Conservation (phyloP, 371 early-diverging fungal genomes). For the Zopfochytrium polystomum region DNA sequence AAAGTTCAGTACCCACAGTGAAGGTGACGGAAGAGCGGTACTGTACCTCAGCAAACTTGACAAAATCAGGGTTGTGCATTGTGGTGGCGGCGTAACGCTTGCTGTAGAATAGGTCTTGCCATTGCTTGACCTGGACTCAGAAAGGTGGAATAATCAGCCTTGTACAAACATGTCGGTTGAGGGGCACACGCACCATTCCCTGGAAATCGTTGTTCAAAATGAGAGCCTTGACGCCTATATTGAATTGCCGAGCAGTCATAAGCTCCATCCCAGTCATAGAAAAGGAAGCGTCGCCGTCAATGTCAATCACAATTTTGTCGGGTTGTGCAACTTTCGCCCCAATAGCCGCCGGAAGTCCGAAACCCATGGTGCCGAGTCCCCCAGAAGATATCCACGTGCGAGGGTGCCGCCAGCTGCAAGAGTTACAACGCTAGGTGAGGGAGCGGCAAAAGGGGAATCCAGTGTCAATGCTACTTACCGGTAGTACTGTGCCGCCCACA, state of each 20-base stretch:
- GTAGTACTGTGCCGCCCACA: slow-evolving; percentile 81
- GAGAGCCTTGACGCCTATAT: slow-evolving; percentile 93
- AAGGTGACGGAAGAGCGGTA: neutral
- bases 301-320: slow-evolving; percentile 89
- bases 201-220: slow-evolving; percentile 97
- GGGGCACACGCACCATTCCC: slow-evolving; percentile 77
- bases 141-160: no score
- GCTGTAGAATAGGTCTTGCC: slow-evolving; percentile 97
- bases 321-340: slow-evolving; percentile 92
- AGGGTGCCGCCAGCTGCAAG: slow-evolving; percentile 79
- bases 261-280: slow-evolving; percentile 98
- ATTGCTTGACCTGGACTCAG: no score
- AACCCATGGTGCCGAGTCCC: slow-evolving; percentile 97
- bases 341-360: slow-evolving; percentile 90
- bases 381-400: slow-evolving; percentile 89
- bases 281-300: slow-evolving; percentile 96
- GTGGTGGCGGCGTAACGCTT: slow-evolving; percentile 87
- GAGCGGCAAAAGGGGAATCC: slow-evolving; percentile 40
- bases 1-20: neutral
- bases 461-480: slow-evolving; percentile 15
- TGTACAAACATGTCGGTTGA: neutral
- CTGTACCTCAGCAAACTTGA: slow-evolving; percentile 82
- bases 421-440: slow-evolving; percentile 5
- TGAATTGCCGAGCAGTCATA: slow-evolving; percentile 91
- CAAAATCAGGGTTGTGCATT: slow-evolving; percentile 98